Evolutionary conservation across 345 rosid genomes (phyloP).

Genomic region (Rubroshorea leprosula): DNA sequence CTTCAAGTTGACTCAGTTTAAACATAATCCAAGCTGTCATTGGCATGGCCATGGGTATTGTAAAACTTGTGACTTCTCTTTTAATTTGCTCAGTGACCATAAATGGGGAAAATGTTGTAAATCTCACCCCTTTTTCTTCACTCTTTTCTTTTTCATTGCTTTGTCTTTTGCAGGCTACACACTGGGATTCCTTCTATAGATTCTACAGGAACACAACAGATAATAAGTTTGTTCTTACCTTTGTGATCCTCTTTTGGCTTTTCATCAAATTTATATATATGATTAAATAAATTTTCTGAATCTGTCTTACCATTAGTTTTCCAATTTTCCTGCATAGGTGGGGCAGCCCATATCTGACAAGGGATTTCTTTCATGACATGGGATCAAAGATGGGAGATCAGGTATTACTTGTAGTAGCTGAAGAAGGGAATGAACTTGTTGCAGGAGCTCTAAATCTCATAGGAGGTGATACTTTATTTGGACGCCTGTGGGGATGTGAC

Average conservation of each 20-base stretch:
- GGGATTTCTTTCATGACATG: slow-evolving; percentile 78
- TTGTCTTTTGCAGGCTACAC: slow-evolving; percentile 57
- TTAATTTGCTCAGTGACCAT: background rate
- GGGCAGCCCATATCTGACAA: slow-evolving; percentile 89
- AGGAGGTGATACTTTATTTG: slow-evolving; percentile 83
- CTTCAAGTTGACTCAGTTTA: too few relatives aligned
- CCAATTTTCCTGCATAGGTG: slow-evolving; percentile 46
- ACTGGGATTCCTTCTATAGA: slow-evolving; percentile 89
- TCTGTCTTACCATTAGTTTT: background rate
- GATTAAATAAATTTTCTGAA: background rate
- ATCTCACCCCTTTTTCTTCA: too few relatives aligned
- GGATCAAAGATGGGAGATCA: slow-evolving; percentile 78
- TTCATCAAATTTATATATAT: background rate
- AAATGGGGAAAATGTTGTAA: too few relatives aligned
- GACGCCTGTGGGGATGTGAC: slow-evolving; percentile 94
- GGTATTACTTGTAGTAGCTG: slow-evolving; percentile 76
- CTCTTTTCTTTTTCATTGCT: background rate
- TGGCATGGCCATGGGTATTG: background rate
- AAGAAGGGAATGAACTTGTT: slow-evolving; percentile 76
- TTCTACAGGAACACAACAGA: slow-evolving; percentile 91
- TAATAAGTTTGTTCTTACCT: slow-evolving; percentile 59
- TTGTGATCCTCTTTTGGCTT: slow-evolving; percentile 8
- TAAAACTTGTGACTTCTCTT: too few relatives aligned
- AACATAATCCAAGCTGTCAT: too few relatives aligned
- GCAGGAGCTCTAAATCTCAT: slow-evolving; percentile 95